phyloP scores from a whole-genome alignment of 148 eudicot species.

The Fagopyrum homotropicum region DNA sequence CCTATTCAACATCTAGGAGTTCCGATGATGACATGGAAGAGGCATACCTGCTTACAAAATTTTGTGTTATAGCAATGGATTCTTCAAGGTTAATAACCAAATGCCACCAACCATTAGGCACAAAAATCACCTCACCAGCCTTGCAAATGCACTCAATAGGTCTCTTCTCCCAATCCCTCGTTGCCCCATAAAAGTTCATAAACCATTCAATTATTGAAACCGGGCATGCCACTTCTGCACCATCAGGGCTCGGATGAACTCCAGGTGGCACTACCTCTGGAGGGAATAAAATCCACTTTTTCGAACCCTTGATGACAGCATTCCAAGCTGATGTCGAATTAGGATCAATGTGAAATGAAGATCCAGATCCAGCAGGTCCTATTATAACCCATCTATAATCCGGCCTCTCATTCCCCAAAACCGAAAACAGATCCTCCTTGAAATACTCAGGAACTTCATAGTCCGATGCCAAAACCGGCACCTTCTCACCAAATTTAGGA shows the following conservation, averaged over 20 bases:
- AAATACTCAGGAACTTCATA: conserved; percentile 82
- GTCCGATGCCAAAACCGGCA: conserved; percentile 49
- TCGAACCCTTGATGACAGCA: conserved; percentile 89
- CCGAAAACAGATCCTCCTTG: conserved; percentile 79
- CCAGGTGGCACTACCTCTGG: conserved; percentile 96
- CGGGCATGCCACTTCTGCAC: conserved; percentile 92
- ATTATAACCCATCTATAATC: conserved; percentile 96
- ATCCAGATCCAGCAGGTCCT: conserved; percentile 95
- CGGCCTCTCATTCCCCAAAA: conserved; percentile 83
- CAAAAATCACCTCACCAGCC: conserved; percentile 93
- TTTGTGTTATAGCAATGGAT: conserved; percentile 95
- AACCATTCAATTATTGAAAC: conserved; percentile 98
- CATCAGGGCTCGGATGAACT: conserved; percentile 96
- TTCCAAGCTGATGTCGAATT: conserved; percentile 99
- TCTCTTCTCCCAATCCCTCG: conserved; percentile 68
- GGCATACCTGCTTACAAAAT: conserved; percentile 89
- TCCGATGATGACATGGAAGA: neutral
- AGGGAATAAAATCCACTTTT: conserved; percentile 94
- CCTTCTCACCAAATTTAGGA: conserved; percentile 78
- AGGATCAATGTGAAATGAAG: conserved; percentile 96
- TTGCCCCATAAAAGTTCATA: conserved; percentile 84
- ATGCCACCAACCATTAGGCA: conserved; percentile 99
- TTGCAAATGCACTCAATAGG: conserved; percentile 92
- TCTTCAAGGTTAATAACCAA: conserved; percentile 93
- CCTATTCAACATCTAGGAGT: neutral